These are phyloP conservation scores for Malassezia vespertilionis DNA, from an alignment of 1,284 basidiomycete species.

Conservation along the genomic window DNA sequence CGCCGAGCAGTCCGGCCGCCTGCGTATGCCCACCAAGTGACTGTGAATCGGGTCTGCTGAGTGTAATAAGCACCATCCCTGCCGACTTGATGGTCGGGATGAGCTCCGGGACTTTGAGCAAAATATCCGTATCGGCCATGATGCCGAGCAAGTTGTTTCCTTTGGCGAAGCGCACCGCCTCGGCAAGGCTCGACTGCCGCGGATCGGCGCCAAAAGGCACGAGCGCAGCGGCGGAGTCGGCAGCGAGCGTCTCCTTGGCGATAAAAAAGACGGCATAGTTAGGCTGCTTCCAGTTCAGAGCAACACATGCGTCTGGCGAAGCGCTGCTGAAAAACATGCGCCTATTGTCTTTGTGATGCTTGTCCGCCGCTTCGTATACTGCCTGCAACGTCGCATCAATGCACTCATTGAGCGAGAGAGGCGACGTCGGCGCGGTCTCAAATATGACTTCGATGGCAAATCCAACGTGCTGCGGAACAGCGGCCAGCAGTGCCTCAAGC, in stretches of 20 bases:
- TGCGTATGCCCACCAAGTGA: neutral
- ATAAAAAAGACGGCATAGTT: constrained; percentile 97
- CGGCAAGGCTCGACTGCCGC: constrained; percentile 62
- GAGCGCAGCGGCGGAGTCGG: constrained; percentile 40
- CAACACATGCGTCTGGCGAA: constrained; percentile 51
- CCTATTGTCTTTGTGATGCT: constrained; percentile 28
- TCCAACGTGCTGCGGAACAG: constrained; percentile 19
- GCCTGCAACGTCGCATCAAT: constrained; percentile 44
- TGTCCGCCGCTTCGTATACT: constrained; percentile 40
- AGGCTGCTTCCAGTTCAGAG: constrained; percentile 97
- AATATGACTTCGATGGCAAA: constrained; percentile 36
- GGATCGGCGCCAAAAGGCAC: constrained; percentile 51
- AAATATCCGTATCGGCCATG: constrained; percentile 73
- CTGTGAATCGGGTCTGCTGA: constrained; percentile 15
- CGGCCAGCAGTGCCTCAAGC: constrained; percentile 31
- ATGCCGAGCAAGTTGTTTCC: constrained; percentile 86
- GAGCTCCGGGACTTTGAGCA: constrained; percentile 49
- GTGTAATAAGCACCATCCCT: constrained; percentile 39
- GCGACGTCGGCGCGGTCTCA: constrained; percentile 19
- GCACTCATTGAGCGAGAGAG: constrained; percentile 40
- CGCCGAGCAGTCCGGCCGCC: neutral
- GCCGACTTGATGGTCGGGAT: constrained; percentile 40
- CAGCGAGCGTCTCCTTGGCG: constrained; percentile 54
- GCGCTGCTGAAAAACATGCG: constrained; percentile 41
- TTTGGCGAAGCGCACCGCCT: constrained; percentile 88